Base-by-base conservation (phyloP, 345 rosid genomes). In the Pseudoturritis turrita region DNA sequence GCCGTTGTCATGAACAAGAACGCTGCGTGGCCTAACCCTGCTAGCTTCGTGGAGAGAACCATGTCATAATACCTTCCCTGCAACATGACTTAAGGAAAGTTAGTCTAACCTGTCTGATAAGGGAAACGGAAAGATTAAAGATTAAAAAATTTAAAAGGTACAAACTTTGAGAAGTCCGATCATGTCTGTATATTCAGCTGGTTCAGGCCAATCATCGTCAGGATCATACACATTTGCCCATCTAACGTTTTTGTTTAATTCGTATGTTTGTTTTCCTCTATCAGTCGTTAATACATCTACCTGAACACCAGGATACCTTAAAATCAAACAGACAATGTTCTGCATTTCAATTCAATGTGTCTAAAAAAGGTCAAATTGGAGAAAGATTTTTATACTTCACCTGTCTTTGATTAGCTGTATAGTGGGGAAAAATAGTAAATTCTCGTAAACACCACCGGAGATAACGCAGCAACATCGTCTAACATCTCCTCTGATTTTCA, bases 31-130 rank as follows among this genome's bases (percentile, higher is more conserved):
- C 98, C 98, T 39, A 89, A 69, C 52, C 98, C 98, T 7, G 95
- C 97, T 41, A 91, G 79, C 83, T 82, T 91, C n/a, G 98, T 94
- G 9, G 97, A 94, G 54, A 91, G 76, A 55, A 89, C 72, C 98
- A 91, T 85, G 77, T 94, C 97, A 68, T 91, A 94, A 84, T 90
- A 94, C 90, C 98, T 89, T 69, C 62, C 73, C 97, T 91, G 95
- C 61, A 69, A 74, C 54, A 65, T 7, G 7, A 37, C 10, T 19
- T 18, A 23, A 22, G 0, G 6, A 23, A 21, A 21, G 11, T 67
- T 43, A 33, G 3, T 8, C 2, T 22, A 41, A 63, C 21, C 6
- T 2, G 0, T 43, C 65, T 47, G 33, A 21, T 46, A 23, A 21
- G 12, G n/a, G n/a, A 9, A 22, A 57, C 2, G 1, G 22, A 58